phyloP scores from a whole-genome alignment of 768 basidiomycete genomes.

The Nevesoporus exiguus region DNA sequence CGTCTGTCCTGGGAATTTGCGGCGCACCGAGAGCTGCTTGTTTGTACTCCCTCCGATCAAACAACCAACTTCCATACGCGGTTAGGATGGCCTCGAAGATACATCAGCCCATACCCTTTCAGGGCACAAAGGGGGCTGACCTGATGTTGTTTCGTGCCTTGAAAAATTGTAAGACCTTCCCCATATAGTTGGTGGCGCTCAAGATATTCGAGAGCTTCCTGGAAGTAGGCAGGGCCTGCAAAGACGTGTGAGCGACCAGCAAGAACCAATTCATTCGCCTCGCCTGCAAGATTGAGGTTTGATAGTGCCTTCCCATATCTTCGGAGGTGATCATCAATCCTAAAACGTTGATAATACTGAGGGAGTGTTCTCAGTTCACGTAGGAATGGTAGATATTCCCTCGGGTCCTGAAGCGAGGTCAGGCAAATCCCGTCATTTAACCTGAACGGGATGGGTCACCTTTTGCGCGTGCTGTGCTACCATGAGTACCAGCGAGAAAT shows the following conservation, averaged over 20 bases:
- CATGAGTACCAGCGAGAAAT: conserved; percentile 93
- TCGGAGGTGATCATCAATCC: conserved; percentile 89
- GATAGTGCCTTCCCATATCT: conserved; percentile 69
- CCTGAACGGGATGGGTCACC: conserved; percentile 47
- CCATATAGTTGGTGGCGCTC: conserved; percentile 76
- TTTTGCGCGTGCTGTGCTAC: conserved; percentile 97
- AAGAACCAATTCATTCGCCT: conserved; percentile 5
- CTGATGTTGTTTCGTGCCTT: conserved; percentile 55
- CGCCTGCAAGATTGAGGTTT: conserved; percentile 75
- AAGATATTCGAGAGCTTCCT: conserved; percentile 76
- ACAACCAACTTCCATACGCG: conserved; percentile 83
- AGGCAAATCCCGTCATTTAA: not conserved
- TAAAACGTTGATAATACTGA: conserved; percentile 79
- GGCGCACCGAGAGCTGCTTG: conserved; percentile 77
- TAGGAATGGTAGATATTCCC: conserved; percentile 97
- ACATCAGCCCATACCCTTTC: conserved; percentile 6
- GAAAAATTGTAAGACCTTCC: conserved; percentile 73
- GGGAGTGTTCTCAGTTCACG: conserved; percentile 77
- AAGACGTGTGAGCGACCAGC: conserved; percentile 2
- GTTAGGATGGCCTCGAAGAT: conserved; percentile 58
- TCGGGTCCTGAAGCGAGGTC: conserved; percentile 67
- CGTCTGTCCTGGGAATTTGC: not conserved
- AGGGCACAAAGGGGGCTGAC: conserved; percentile 37
- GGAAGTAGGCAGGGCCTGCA: conserved; percentile 65
- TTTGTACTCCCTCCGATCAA: conserved; percentile 76